Evolutionary conservation across 164 flowering plant genomes (phyloP).

Genomic region (Stephania yunnanensis): DNA sequence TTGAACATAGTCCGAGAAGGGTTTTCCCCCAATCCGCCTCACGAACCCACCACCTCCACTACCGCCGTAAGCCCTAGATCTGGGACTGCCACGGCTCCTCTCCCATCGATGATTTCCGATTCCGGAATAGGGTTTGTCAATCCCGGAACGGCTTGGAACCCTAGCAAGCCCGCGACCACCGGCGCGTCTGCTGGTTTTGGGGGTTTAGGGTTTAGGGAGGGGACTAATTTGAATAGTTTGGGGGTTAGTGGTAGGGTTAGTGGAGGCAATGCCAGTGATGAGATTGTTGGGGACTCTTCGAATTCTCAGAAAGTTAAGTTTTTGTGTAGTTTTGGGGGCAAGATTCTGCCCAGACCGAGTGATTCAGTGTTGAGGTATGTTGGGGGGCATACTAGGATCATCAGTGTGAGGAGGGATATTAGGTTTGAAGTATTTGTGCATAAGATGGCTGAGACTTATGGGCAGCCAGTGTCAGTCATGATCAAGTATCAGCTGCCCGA

Average conservation of each 20-base stretch:
- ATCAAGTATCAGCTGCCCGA: slow-evolving; percentile 89
- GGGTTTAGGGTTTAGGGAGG: neutral
- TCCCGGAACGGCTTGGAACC: slow-evolving; percentile 27
- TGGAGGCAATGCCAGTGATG: slow-evolving; percentile 34
- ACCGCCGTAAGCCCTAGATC: slow-evolving; percentile 31
- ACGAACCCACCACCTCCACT: slow-evolving; percentile 9
- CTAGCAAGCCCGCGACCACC: slow-evolving; percentile 8
- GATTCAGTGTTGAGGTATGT: slow-evolving; percentile 83
- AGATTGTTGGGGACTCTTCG: slow-evolving; percentile 43
- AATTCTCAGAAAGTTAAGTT: slow-evolving; percentile 52
- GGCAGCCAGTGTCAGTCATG: slow-evolving; percentile 46
- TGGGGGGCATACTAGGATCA: slow-evolving; percentile 84
- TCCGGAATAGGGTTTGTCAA: slow-evolving; percentile 38
- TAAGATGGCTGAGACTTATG: slow-evolving; percentile 59
- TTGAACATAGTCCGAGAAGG: slow-evolving; percentile 40
- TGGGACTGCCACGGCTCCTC: slow-evolving; percentile 25
- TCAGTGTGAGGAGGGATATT: slow-evolving; percentile 51
- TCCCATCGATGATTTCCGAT: slow-evolving; percentile 24
- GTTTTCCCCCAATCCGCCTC: slow-evolving; percentile 25
- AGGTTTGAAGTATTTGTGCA: slow-evolving; percentile 45
- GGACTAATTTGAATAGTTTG: slow-evolving; percentile 9
- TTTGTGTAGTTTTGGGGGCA: slow-evolving; percentile 84
- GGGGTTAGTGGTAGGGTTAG: neutral
- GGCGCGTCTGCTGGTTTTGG: neutral
- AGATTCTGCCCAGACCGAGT: slow-evolving; percentile 77